Evolutionary conservation across 169 alveolate species (phyloP).

Genomic region (Theileria parva): DNA sequence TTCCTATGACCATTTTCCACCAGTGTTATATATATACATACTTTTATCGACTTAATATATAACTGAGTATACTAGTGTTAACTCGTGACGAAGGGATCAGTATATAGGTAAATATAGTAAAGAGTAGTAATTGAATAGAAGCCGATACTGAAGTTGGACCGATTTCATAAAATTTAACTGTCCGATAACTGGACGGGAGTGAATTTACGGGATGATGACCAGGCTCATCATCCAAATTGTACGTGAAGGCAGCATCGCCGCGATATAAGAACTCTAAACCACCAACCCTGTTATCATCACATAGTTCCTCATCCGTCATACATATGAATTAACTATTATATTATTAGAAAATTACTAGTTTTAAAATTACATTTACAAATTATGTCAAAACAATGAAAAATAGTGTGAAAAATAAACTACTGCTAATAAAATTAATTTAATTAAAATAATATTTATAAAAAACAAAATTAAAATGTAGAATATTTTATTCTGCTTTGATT

Average conservation of each 20-base stretch:
- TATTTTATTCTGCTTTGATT: background rate
- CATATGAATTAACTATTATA: too few relatives aligned
- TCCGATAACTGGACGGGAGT: constrained; percentile 52
- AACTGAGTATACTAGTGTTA: background rate
- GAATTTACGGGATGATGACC: constrained; percentile 60
- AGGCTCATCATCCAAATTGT: background rate
- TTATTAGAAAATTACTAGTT: too few relatives aligned
- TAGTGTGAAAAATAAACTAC: background rate
- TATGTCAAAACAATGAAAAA: background rate
- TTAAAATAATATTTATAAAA: too few relatives aligned
- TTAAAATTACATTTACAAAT: too few relatives aligned
- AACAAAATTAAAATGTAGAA: too few relatives aligned
- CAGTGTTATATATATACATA: background rate
- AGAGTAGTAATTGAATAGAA: background rate
- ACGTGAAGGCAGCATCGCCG: background rate
- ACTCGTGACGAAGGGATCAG: background rate
- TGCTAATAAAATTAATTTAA: too few relatives aligned
- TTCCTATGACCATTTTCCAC: constrained; percentile 22
- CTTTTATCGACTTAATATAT: background rate
- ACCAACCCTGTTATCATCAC: background rate
- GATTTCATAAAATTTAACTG: constrained; percentile 77
- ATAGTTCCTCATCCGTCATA: background rate
- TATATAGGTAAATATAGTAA: background rate
- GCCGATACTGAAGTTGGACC: constrained; percentile 28
- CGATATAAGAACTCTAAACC: background rate